phyloP scores from a whole-genome alignment of 1,284 basidiomycete species.

The Ustilago esculenta region DNA sequence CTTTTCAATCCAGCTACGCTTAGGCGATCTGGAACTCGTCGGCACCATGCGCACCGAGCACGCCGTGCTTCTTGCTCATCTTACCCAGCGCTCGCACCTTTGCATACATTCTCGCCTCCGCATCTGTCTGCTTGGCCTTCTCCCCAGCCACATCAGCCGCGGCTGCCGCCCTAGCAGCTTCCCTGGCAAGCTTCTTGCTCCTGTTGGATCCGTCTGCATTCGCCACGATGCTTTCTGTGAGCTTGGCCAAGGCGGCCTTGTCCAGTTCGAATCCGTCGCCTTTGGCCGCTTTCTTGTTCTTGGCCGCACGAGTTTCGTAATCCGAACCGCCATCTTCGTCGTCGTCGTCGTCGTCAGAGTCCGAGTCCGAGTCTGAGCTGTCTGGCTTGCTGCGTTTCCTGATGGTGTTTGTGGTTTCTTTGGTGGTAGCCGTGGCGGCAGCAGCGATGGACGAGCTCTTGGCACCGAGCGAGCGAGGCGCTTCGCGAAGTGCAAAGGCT shows the following conservation, averaged over 20 bases:
- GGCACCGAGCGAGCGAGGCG: conserved; percentile 76
- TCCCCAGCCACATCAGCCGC: conserved; percentile 10
- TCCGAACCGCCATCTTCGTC: conserved; percentile 30
- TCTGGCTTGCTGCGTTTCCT: conserved; percentile 3
- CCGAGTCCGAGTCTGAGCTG: conserved; percentile 3
- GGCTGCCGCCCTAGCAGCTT: conserved; percentile 14
- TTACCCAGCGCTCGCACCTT: conserved; percentile 86
- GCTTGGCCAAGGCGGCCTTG: conserved; percentile 14
- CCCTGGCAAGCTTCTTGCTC: conserved; percentile 21
- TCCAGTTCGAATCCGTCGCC: conserved; percentile 28
- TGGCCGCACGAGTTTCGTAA: conserved; percentile 23
- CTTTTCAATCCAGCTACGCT: no score
- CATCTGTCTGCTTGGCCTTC: conserved; percentile 69
- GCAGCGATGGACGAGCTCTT: conserved; percentile 23
- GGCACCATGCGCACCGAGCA: conserved; percentile 77
- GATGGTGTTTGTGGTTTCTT: conserved; percentile 9
- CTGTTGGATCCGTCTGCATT: conserved; percentile 70
- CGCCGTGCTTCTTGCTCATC: conserved; percentile 80
- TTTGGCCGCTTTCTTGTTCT: background rate
- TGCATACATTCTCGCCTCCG: conserved; percentile 86
- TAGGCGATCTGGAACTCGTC: conserved; percentile 63
- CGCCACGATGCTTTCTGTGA: conserved; percentile 43
- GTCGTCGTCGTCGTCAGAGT: conserved; percentile 6
- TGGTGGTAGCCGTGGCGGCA: conserved; percentile 2
- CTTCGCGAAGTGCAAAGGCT: conserved; percentile 91